These are phyloP conservation scores for Celoporthe dispersa DNA, from an alignment of 2,329 filamentous ascomycete species.

Conservation along the genomic window DNA sequence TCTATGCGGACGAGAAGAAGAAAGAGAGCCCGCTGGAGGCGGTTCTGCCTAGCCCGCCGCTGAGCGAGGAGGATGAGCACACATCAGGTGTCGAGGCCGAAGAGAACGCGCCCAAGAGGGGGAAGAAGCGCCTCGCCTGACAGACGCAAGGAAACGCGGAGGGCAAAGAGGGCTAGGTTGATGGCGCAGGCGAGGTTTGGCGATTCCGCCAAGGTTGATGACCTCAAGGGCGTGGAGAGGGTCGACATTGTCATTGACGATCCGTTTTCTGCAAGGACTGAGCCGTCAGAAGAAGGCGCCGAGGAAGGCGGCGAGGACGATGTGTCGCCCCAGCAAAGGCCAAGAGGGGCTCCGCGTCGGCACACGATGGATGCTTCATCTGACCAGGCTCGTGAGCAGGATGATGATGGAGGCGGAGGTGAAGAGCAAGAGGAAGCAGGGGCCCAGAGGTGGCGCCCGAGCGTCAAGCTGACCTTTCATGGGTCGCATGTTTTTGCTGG, in stretches of 20 bases:
- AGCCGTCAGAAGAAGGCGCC: slow-evolving; percentile 26
- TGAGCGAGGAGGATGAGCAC: slow-evolving; percentile 44
- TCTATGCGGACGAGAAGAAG: slow-evolving; percentile 70
- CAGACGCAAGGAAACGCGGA: slow-evolving; percentile 39
- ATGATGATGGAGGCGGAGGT: slow-evolving; percentile 33
- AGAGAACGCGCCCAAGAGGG: slow-evolving; percentile 25
- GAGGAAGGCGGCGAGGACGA: slow-evolving; percentile 29
- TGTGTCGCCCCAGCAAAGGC: slow-evolving; percentile 25
- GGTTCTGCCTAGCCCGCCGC: slow-evolving; percentile 51
- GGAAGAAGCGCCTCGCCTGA: slow-evolving; percentile 34
- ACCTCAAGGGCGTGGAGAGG: slow-evolving; percentile 65
- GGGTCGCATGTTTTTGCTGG: slow-evolving; percentile 83
- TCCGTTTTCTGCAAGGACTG: slow-evolving; percentile 49
- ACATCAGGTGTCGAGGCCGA: slow-evolving; percentile 29
- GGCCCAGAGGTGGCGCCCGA: slow-evolving; percentile 54
- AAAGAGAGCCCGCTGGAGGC: slow-evolving; percentile 61
- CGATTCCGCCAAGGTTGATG: slow-evolving; percentile 55
- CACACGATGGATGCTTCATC: slow-evolving; percentile 44
- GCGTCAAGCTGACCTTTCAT: slow-evolving; percentile 69
- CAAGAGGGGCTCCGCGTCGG: slow-evolving; percentile 31
- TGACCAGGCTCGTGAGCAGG: slow-evolving; percentile 38
- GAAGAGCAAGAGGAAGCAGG: slow-evolving; percentile 37
- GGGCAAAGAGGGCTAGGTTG: slow-evolving; percentile 62
- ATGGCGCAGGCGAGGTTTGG: slow-evolving; percentile 75
- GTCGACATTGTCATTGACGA: slow-evolving; percentile 65